Base-by-base conservation (phyloP, 2,329 filamentous ascomycete genomes). In the Sclerotinia trifoliorum region DNA sequence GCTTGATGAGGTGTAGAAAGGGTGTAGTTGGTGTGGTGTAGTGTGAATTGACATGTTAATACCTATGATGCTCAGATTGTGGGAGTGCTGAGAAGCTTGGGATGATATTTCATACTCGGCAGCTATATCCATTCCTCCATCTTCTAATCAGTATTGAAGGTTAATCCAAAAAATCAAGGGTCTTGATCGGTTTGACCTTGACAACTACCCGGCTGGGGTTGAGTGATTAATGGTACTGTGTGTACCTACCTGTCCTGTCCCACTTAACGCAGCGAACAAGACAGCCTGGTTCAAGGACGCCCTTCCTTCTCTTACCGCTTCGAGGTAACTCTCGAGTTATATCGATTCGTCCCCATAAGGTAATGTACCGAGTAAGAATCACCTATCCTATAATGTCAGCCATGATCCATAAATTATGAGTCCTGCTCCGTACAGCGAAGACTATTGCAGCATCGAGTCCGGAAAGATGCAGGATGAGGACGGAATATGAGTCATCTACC, bases 401-500 rank as follows among this genome's bases (percentile, higher is more conserved):
- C 19, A 35, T 35, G 58, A 7, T n/a, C 58, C 58, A 35, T 29
- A 35, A 49, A 49, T 61, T 32, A 35, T 35, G 29, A 24, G 42
- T 46, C 24, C 24, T 19, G 24, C 39, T 35, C 7, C 7, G 35
- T 35, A 35, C 35, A 6, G 8, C 8, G 5, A 29, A 19, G n/a
- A 21, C 21, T 3, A 7, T 51, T 51, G 52, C 32, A n/a, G 21
- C 17, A 29, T 21, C 10, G 19, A 48, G 26, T 49, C 10, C 13
- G n/a, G 49, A 8, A 49, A 44, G 26, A 15, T 61, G 44, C 42
- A 61, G 11, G n/a, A 35, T 21, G 44, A n/a, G 58, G 8, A 61
- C 29, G 29, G 44, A 49, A 42, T 19, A 39, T 57, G 55, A 57
- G 55, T 57, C 55, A 57, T 42, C n/a, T 57, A 3, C 44, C 58